Evolutionary conservation across 495 filamentous ascomycete genomes (phyloP).

Genomic region (Neurospora terricola): DNA sequence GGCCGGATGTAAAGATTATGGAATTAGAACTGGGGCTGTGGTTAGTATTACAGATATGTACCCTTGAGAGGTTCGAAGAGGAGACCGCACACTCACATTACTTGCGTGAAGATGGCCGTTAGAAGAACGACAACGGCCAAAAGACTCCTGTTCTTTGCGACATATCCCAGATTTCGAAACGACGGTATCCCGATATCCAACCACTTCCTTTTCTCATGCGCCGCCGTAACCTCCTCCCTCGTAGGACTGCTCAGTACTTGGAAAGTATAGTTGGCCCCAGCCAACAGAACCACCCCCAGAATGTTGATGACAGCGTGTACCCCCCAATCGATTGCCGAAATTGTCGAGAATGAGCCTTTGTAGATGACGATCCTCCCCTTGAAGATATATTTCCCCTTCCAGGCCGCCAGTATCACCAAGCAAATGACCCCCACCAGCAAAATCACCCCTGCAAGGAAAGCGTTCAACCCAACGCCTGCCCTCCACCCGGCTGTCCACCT

Average conservation of each 20-base stretch:
- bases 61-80: no score
- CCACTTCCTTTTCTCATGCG: conserved; percentile 37
- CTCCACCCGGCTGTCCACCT: conserved; percentile 26
- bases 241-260: conserved; percentile 44
- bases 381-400: conserved; percentile 9
- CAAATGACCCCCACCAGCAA: conserved; percentile 29
- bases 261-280: conserved; percentile 38
- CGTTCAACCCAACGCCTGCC: conserved; percentile 29
- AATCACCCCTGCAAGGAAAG: conserved; percentile 25
- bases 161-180: conserved; percentile 33
- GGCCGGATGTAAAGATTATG: conserved; percentile 28
- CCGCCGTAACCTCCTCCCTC: conserved; percentile 37
- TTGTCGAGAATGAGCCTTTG: conserved; percentile 24
- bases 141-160: conserved; percentile 26
- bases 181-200: conserved; percentile 46
- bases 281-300: conserved; percentile 26
- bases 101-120: conserved; percentile 27
- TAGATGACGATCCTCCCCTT: conserved; percentile 25
- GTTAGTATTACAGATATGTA: conserved; percentile 4
- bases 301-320: conserved; percentile 29
- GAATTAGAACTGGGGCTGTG: conserved; percentile 33
- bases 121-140: conserved; percentile 29
- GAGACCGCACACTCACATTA: conserved; percentile 32
- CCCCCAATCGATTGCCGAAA: conserved; percentile 23
- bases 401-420: conserved; percentile 24